These are phyloP conservation scores for Mycena kentingensis DNA, from an alignment of 768 basidiomycete species.

Conservation along the genomic window DNA sequence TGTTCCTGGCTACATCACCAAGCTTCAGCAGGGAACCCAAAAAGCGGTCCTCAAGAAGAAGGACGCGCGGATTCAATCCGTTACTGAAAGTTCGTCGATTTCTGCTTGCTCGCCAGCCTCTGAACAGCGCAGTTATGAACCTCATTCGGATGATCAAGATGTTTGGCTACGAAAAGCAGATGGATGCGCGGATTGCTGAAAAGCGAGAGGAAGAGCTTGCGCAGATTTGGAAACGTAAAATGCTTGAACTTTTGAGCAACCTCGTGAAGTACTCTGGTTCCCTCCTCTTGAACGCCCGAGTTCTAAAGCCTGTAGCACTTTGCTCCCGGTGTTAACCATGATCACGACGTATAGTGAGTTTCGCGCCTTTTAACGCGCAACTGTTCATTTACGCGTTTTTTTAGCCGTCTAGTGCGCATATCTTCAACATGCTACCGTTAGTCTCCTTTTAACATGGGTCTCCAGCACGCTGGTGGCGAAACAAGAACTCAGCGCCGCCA, in stretches of 20 bases:
- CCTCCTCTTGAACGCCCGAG: background rate
- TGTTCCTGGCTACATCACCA: slow-evolving; percentile 57
- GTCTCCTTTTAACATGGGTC: background rate
- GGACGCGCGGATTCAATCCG: slow-evolving; percentile 61
- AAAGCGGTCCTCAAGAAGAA: slow-evolving; percentile 52
- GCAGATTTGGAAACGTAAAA: slow-evolving; percentile 53
- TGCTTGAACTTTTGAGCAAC: slow-evolving; percentile 50
- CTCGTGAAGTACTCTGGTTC: slow-evolving; percentile 42
- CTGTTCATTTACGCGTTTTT: background rate
- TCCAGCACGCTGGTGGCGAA: slow-evolving; percentile 40
- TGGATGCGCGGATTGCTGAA: slow-evolving; percentile 52
- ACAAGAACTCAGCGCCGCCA: slow-evolving; percentile 41
- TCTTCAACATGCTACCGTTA: background rate
- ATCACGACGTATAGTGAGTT: slow-evolving; percentile 54
- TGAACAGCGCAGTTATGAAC: slow-evolving; percentile 48
- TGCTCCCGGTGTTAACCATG: slow-evolving; percentile 68
- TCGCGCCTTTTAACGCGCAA: no score
- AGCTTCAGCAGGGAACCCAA: slow-evolving; percentile 50
- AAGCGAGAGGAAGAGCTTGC: slow-evolving; percentile 65
- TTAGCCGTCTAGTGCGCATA: background rate
- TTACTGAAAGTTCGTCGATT: slow-evolving; percentile 56
- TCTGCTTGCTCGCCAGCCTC: slow-evolving; percentile 3
- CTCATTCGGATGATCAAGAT: slow-evolving; percentile 71
- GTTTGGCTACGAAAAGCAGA: slow-evolving; percentile 67
- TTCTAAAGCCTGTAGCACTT: slow-evolving; percentile 51